Evolutionary conservation across 495 filamentous ascomycete species (phyloP).

Genomic region (Chlorociboria aeruginascens): DNA sequence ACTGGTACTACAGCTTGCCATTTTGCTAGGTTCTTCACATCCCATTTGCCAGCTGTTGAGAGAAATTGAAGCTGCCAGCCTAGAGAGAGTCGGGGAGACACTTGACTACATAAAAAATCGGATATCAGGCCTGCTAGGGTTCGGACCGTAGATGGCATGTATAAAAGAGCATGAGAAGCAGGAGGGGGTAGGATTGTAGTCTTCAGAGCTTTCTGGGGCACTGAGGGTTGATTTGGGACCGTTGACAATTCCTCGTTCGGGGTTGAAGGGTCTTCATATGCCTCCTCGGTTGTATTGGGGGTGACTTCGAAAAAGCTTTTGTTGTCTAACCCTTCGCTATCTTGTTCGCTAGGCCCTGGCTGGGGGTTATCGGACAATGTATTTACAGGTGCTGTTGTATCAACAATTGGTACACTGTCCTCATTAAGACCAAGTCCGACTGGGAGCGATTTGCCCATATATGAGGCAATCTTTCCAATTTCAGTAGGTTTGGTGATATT

Average conservation of each 20-base stretch:
- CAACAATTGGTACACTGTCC: conserved; percentile 29
- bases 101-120: conserved; percentile 60
- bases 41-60: conserved; percentile 86
- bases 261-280: conserved; percentile 34
- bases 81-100: conserved; percentile 66
- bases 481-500: conserved; percentile 58
- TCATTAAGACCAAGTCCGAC: conserved; percentile 22
- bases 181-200: conserved; percentile 62
- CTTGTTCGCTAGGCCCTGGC: conserved; percentile 4
- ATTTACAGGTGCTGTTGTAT: conserved; percentile 35
- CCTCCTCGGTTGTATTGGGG: conserved; percentile 18
- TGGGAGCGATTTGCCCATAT: conserved; percentile 20
- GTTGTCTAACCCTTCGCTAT: conserved; percentile 22
- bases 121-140: conserved; percentile 71
- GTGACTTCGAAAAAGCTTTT: conserved; percentile 18
- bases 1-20: conserved; percentile 73
- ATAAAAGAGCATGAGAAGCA: conserved; percentile 76
- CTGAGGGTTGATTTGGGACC: conserved; percentile 29
- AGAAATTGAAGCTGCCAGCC: conserved; percentile 88
- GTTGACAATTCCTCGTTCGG: conserved; percentile 22
- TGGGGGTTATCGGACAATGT: neutral
- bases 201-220: conserved; percentile 46
- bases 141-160: conserved; percentile 62
- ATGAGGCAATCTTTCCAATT: conserved; percentile 49
- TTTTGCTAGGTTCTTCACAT: conserved; percentile 91